phyloP scores from a whole-genome alignment of 352 stramenopile genomes.

The Sclerospora graminicola region DNA sequence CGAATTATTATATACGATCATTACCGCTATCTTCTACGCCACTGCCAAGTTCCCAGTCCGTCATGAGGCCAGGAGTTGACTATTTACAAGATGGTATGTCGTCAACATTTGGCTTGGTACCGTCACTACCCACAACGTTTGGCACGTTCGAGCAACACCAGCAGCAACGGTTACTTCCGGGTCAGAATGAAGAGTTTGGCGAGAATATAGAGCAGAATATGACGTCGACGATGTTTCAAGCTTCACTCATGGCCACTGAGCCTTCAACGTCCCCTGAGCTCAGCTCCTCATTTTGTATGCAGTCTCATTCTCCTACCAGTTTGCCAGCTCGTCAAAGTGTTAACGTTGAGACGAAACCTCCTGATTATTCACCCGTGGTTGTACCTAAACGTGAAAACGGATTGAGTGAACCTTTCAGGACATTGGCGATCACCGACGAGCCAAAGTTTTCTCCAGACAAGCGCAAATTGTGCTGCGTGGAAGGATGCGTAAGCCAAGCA shows the following conservation, averaged over 20 bases:
- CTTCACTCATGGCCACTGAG: not conserved
- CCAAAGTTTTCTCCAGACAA: conserved; percentile 59
- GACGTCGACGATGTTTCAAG: conserved; percentile 1
- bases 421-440: conserved; percentile 11
- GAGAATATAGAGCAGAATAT: not conserved
- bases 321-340: conserved; percentile 1
- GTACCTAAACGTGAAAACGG: conserved; percentile 5
- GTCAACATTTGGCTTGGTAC: conserved; percentile 4
- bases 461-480: conserved; percentile 62
- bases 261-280: not conserved
- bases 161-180: not conserved
- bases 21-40: not conserved
- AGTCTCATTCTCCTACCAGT: not conserved
- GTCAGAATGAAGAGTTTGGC: conserved; percentile 1
- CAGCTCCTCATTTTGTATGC: too few relatives aligned
- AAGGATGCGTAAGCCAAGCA: conserved; percentile 74
- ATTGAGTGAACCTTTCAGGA: conserved; percentile 13
- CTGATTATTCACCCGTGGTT: not conserved
- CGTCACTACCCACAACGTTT: conserved; percentile 15
- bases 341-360: not conserved
- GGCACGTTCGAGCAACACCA: conserved; percentile 7
- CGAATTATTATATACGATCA: conserved; percentile 5
- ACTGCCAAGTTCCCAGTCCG: not conserved
- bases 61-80: conserved; percentile 2
- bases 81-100: conserved; percentile 19